phyloP scores from a whole-genome alignment of 305 asterid species.

The Fraxinus paxiana region DNA sequence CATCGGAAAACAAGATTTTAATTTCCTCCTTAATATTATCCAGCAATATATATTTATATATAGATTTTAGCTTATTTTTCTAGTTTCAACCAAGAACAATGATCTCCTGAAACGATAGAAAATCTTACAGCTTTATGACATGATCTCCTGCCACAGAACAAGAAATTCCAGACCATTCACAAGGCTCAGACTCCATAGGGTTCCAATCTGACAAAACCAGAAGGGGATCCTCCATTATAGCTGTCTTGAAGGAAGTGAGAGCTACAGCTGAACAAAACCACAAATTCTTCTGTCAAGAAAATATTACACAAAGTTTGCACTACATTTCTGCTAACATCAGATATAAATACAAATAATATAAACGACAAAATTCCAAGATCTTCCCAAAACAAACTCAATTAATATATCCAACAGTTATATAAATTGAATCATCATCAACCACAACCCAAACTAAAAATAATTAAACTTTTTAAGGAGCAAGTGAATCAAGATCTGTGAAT shows the following conservation, averaged over 20 bases:
- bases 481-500: constrained; percentile 45
- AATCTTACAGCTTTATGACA: constrained; percentile 75
- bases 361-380: constrained; percentile 28
- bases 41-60: not conserved
- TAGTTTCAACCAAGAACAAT: not conserved
- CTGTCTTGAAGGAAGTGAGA: constrained; percentile 72
- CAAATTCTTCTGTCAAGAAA: constrained; percentile 17
- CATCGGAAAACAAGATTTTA: not conserved
- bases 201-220: constrained; percentile 79
- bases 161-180: constrained; percentile 70
- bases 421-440: not conserved
- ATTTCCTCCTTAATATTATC: not conserved
- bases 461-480: not conserved
- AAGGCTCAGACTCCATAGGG: constrained; percentile 69
- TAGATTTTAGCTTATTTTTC: not conserved
- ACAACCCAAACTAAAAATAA: not conserved
- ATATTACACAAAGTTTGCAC: constrained; percentile 1
- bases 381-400: constrained; percentile 13
- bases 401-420: constrained; percentile 19
- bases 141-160: constrained; percentile 67
- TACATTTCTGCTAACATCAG: constrained; percentile 1
- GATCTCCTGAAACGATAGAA: not conserved
- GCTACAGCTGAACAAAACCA: constrained; percentile 59
- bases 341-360: constrained; percentile 11
- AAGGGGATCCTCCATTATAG: constrained; percentile 78